Conservation (phyloP, 2,329 filamentous ascomycete genomes). For the Botrytis fabae region DNA sequence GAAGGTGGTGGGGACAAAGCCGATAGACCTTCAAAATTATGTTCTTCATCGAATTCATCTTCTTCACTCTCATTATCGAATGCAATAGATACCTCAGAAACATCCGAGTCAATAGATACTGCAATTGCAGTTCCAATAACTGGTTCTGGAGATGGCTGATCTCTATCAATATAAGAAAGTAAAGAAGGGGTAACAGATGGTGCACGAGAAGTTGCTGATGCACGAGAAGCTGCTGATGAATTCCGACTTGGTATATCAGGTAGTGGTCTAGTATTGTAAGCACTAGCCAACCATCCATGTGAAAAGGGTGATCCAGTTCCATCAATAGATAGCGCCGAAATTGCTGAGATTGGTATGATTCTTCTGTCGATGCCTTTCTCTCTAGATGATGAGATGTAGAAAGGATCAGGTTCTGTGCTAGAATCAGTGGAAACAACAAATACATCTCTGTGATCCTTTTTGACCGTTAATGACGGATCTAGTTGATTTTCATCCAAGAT, state of each 20-base stretch:
- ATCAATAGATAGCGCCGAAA: conserved; percentile 9
- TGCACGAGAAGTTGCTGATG: conserved; percentile 24
- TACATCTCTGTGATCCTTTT: conserved; percentile 19
- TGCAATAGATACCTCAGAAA: background rate
- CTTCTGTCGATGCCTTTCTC: background rate
- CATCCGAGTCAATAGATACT: conserved; percentile 21
- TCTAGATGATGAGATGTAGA: background rate
- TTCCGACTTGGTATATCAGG: conserved; percentile 18
- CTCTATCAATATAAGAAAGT: conserved; percentile 26
- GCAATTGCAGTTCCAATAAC: conserved; percentile 26
- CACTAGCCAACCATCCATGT: conserved; percentile 12
- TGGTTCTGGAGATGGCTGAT: conserved; percentile 29
- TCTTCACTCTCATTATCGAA: background rate
- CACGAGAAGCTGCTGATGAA: conserved; percentile 15
- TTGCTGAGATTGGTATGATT: background rate
- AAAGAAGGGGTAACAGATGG: conserved; percentile 30
- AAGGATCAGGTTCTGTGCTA: conserved; percentile 3
- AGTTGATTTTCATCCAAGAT: background rate
- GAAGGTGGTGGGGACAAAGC: conserved; percentile 8
- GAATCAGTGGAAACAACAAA: conserved; percentile 1
- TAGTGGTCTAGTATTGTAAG: conserved; percentile 18
- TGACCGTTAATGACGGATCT: background rate
- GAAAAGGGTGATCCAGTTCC: background rate
- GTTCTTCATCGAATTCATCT: background rate
- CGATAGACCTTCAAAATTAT: background rate